Conservation (phyloP, 2,329 filamentous ascomycete genomes). For the Didymella glomerata region DNA sequence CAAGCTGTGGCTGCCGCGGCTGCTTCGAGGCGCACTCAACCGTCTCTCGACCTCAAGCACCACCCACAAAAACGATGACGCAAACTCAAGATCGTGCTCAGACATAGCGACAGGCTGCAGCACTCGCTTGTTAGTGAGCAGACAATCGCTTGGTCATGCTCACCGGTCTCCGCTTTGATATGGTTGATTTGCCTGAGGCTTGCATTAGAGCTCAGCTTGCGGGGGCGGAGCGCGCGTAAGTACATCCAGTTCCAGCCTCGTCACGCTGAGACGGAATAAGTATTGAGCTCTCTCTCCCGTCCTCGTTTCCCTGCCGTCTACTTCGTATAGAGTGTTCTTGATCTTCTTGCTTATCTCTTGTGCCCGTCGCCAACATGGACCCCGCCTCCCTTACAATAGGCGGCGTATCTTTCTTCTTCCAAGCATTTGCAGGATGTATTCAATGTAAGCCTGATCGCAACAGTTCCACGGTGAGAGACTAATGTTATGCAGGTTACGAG, state of each 20-base stretch:
- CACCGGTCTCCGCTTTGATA: conserved; percentile 20
- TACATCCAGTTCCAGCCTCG: conserved; percentile 26
- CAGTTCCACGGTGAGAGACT: not conserved
- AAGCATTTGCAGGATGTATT: conserved; percentile 50
- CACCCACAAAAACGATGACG: not conserved
- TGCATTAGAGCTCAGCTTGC: conserved; percentile 31
- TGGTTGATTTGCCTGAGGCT: conserved; percentile 28
- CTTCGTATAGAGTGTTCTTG: no score
- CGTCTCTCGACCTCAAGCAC: not conserved
- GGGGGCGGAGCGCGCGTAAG: conserved; percentile 40
- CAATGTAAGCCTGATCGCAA: conserved; percentile 36
- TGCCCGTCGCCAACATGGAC: no score
- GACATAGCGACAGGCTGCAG: not conserved
- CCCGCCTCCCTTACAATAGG: no score
- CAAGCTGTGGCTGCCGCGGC: conserved; percentile 6
- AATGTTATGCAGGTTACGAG: conserved; percentile 42
- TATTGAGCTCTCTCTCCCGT: conserved; percentile 8
- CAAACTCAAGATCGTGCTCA: not conserved
- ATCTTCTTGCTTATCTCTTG: no score
- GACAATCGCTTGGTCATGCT: not conserved
- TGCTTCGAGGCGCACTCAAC: conserved; percentile 10
- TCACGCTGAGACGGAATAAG: conserved; percentile 22
- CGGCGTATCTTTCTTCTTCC: conserved; percentile 49
- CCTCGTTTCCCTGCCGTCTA: no score
- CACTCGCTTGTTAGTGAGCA: not conserved